Conservation (phyloP, 192 early-diverging fungal species). For the Backusella sp. region DNA sequence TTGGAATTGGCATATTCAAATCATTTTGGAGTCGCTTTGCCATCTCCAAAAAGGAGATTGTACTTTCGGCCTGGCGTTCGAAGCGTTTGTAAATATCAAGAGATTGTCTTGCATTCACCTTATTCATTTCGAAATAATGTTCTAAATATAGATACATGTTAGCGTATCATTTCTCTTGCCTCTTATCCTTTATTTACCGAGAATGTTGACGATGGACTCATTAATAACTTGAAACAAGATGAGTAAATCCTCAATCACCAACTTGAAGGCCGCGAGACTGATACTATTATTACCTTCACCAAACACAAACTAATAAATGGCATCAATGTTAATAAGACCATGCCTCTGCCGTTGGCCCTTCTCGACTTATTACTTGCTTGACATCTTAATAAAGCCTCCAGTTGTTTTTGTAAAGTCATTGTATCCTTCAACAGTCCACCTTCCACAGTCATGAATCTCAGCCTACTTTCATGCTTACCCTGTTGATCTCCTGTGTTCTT, state of each 20-base stretch:
- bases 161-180: background rate
- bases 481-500: constrained; percentile 45
- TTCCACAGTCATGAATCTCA: constrained; percentile 55
- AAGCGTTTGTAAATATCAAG: constrained; percentile 78
- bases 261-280: constrained; percentile 66
- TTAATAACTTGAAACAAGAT: constrained; percentile 75
- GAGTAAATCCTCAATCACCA: constrained; percentile 73
- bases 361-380: constrained; percentile 46
- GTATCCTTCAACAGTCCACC: constrained; percentile 65
- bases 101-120: constrained; percentile 59
- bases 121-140: constrained; percentile 74
- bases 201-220: constrained; percentile 76
- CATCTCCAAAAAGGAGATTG: constrained; percentile 67
- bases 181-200: constrained; percentile 45
- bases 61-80: constrained; percentile 68
- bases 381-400: constrained; percentile 70
- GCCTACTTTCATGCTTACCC: constrained; percentile 35
- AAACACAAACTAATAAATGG: constrained; percentile 60
- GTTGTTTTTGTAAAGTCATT: constrained; percentile 66
- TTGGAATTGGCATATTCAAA: constrained; percentile 70
- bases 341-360: background rate
- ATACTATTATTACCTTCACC: constrained; percentile 77
- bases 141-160: constrained; percentile 35
- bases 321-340: background rate
- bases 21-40: constrained; percentile 58